Conservation (phyloP, 352 stramenopile genomes). For the Phytophthora citrophthora region DNA sequence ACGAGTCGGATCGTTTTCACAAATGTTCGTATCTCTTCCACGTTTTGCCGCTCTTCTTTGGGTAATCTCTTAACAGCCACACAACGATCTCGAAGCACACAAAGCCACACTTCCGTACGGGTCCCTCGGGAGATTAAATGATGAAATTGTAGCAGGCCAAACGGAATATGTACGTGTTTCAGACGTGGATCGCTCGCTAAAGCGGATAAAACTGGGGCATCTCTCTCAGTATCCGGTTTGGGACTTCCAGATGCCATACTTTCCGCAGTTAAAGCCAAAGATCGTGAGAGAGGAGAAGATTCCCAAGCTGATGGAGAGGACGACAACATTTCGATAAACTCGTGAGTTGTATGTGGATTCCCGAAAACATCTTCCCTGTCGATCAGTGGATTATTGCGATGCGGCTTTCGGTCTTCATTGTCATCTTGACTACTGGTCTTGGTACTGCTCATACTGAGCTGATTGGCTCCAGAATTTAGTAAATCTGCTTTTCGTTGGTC, state of each 20-base stretch:
- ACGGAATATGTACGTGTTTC: conserved; percentile 33
- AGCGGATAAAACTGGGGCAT: conserved; percentile 20
- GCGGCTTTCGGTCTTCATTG: not conserved
- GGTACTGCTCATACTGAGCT: conserved; percentile 4
- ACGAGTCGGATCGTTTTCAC: conserved; percentile 41
- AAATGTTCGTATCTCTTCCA: conserved; percentile 38
- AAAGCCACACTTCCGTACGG: conserved; percentile 45
- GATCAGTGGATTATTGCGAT: conserved; percentile 4
- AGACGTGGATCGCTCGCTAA: conserved; percentile 33
- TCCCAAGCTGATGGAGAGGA: conserved; percentile 9
- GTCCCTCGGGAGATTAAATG: conserved; percentile 33
- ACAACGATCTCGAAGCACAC: conserved; percentile 29
- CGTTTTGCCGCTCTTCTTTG: conserved; percentile 21
- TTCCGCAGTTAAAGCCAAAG: conserved; percentile 22
- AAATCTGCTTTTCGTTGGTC: not conserved
- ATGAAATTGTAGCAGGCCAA: conserved; percentile 44
- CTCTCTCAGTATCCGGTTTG: not conserved
- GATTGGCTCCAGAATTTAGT: conserved; percentile 8
- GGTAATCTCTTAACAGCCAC: conserved; percentile 52
- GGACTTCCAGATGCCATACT: conserved; percentile 26
- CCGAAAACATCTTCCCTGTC: conserved; percentile 22
- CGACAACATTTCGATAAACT: conserved; percentile 20
- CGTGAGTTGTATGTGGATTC: conserved; percentile 9
- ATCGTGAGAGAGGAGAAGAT: conserved; percentile 22
- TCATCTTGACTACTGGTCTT: not conserved